These are phyloP conservation scores for Cladophialophora exuberans DNA, from an alignment of 2,329 filamentous ascomycete genomes.

Conservation along the genomic window DNA sequence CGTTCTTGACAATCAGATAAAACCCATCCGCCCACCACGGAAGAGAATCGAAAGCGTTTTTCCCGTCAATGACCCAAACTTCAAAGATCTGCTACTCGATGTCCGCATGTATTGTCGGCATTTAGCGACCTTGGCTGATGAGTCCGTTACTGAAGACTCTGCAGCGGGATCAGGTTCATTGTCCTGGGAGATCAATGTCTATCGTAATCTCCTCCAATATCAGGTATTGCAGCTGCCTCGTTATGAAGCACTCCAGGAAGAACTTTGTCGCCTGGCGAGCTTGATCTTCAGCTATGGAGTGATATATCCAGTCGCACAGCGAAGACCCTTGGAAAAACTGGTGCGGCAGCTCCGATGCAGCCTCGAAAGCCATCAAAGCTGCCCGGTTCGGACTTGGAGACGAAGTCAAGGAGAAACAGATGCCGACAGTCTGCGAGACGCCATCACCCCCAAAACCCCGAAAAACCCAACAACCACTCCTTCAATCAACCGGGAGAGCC, in stretches of 20 bases:
- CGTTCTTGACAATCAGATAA: conserved; percentile 14
- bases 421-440: too few relatives aligned
- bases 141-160: background rate
- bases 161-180: background rate
- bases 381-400: background rate
- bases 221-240: conserved; percentile 4
- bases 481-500: background rate
- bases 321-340: background rate
- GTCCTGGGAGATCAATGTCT: conserved; percentile 19
- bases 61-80: conserved; percentile 4
- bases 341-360: background rate
- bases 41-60: conserved; percentile 10
- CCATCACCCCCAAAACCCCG: too few relatives aligned
- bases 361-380: background rate
- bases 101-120: conserved; percentile 15
- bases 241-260: background rate
- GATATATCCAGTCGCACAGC: conserved; percentile 11
- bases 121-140: background rate
- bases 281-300: conserved; percentile 19
- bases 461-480: background rate
- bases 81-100: conserved; percentile 19
- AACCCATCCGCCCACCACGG: conserved; percentile 13
- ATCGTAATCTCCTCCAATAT: conserved; percentile 14
- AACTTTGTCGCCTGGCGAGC: conserved; percentile 14
- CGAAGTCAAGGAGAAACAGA: too few relatives aligned